Conservation (phyloP, 768 basidiomycete species). For the Serendipita sp. region DNA sequence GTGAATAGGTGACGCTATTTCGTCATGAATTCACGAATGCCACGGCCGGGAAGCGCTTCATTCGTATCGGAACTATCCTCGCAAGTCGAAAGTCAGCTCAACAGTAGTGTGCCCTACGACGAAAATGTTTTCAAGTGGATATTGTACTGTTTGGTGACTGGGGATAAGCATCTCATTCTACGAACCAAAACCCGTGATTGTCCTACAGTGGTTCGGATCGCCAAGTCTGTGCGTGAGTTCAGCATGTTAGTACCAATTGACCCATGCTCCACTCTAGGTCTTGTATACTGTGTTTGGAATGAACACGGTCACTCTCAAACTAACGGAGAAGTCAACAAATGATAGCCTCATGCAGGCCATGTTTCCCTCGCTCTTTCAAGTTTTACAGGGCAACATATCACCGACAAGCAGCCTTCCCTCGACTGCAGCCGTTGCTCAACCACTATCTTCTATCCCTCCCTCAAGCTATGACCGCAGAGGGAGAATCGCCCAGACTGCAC, state of each 20-base stretch:
- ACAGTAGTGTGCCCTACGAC: not conserved
- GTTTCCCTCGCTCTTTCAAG: constrained; percentile 17
- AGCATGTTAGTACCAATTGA: constrained; percentile 3
- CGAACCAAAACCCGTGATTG: constrained; percentile 52
- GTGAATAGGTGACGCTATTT: too few relatives aligned
- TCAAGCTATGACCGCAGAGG: constrained; percentile 13
- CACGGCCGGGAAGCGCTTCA: not conserved
- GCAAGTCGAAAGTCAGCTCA: not conserved
- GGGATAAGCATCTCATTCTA: constrained; percentile 46
- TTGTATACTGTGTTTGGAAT: constrained; percentile 43
- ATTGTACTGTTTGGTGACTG: constrained; percentile 30
- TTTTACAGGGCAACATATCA: not conserved
- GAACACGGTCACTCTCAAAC: constrained; percentile 38
- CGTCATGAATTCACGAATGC: not conserved
- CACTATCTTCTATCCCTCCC: constrained; percentile 11
- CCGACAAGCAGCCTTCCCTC: not conserved
- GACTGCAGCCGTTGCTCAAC: not conserved
- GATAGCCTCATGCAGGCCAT: constrained; percentile 23
- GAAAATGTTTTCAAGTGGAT: constrained; percentile 1
- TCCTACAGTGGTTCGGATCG: constrained; percentile 37
- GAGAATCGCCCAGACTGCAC: not conserved
- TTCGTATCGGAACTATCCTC: not conserved
- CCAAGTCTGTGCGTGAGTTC: constrained; percentile 32
- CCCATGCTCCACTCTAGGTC: constrained; percentile 25
- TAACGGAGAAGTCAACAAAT: constrained; percentile 18